Base-by-base conservation (phyloP, 768 basidiomycete species). In the Harrya chromipes region DNA sequence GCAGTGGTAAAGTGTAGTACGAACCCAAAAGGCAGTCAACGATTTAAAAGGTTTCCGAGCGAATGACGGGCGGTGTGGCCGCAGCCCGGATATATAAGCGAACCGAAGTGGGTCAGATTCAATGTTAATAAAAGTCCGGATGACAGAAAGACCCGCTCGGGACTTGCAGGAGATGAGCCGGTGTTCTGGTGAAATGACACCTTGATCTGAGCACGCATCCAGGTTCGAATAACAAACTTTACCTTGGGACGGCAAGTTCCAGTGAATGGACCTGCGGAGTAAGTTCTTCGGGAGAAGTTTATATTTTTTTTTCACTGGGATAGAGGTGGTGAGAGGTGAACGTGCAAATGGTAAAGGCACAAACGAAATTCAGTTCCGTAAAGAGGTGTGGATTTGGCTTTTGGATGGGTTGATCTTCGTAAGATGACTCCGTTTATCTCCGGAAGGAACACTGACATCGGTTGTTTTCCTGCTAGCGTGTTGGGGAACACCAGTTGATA, bases 401-500 rank as follows among this genome's bases (percentile, higher is more conserved):
- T 70, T 66, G 42, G 33, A 55, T 58, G 48, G 46, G 52, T 51
- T 66, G 64, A 64, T 66, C 64, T 49, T 68, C 66, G 55, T 52
- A 23, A 49, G 48, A 65, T 58, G 51, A 49, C 37, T 63, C 68
- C 66, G 68, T 55, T 37, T 49, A 68, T 65, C 64, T 68, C 67
- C 67, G 67, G 56, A 40, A 47, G 43, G 51, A 52, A 53, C 21
- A 45, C 38, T 40, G 46, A 47, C 61, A 58, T 61, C 50, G 44
- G 37, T 47, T 46, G 26, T 36, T 40, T 36, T 43, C 23, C 14
- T 46, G 44, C 47, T 46, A 46, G 53, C 46, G 46, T 34, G 53
- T 52, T 27, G 46, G 26, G 33, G 39, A 46, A 37, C 40, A n/a
- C 41, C 9, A 19, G 50, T 27, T 60, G 60, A 19, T 31, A 40